Conservation (phyloP, 2,329 filamentous ascomycete genomes). For the Fusarium sp. region DNA sequence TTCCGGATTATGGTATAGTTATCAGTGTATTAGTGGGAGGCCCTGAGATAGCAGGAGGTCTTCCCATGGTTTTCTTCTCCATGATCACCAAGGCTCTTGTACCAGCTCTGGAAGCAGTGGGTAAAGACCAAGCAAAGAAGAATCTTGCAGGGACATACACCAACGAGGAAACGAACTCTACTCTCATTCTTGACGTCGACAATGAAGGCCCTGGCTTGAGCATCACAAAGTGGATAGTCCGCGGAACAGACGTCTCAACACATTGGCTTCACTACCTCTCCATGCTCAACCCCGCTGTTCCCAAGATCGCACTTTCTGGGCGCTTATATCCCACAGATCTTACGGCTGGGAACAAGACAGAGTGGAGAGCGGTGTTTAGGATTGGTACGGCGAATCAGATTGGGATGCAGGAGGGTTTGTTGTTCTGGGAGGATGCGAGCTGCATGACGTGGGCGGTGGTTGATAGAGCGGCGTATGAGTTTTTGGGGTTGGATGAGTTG, state of each 20-base stretch:
- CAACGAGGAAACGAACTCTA: conserved; percentile 6
- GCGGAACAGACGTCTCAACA: conserved; percentile 6
- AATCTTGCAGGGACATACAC: not conserved
- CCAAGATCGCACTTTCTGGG: not conserved
- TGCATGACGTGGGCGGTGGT: conserved; percentile 9
- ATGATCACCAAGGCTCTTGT: conserved; percentile 3
- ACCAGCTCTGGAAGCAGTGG: conserved; percentile 1
- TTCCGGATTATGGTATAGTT: conserved; percentile 15
- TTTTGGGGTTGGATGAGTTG: conserved; percentile 5
- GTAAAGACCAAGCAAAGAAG: conserved; percentile 1
- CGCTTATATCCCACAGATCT: conserved; percentile 6
- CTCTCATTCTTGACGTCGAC: not conserved
- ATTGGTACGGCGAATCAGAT: not conserved
- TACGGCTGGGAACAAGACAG: accelerated
- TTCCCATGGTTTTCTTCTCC: conserved; percentile 4
- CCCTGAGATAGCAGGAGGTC: not conserved
- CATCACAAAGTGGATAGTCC: conserved; percentile 5
- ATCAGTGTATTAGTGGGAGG: conserved; percentile 1
- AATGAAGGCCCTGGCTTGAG: not conserved
- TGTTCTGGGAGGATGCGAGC: conserved; percentile 16
- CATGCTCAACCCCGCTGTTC: not conserved
- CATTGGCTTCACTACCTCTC: conserved; percentile 10
- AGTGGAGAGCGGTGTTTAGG: conserved; percentile 9
- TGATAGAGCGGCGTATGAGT: not conserved
- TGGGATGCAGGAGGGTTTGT: not conserved